Evolutionary conservation across 352 stramenopile species (phyloP).

Genomic region (Phytophthora parvispora): DNA sequence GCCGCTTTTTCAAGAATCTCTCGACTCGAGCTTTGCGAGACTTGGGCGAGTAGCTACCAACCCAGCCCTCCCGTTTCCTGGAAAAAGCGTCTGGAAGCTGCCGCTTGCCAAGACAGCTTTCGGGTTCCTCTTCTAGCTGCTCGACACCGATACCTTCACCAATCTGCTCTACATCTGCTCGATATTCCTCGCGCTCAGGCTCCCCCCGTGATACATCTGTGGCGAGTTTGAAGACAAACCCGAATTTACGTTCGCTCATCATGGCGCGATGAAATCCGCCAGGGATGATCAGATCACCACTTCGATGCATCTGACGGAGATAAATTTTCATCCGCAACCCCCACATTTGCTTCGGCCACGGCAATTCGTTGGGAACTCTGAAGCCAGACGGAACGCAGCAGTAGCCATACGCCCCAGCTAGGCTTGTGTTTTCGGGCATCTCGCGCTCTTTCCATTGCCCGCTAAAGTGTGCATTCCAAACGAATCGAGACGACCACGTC

Average conservation of each 20-base stretch:
- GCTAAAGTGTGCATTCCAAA: conserved; percentile 11
- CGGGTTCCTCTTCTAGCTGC: not conserved
- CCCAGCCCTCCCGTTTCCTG: conserved; percentile 51
- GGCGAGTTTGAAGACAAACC: conserved; percentile 40
- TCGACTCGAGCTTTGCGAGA: conserved; percentile 91
- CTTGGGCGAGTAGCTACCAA: conserved; percentile 95
- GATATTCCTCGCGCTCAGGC: conserved; percentile 5
- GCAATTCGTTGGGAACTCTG: conserved; percentile 16
- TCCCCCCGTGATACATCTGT: not conserved
- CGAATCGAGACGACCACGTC: conserved; percentile 33
- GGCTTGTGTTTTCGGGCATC: conserved; percentile 15
- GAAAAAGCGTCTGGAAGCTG: not conserved
- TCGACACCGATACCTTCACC: not conserved
- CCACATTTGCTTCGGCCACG: conserved; percentile 42
- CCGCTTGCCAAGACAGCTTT: conserved; percentile 23
- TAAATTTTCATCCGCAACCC: conserved; percentile 16
- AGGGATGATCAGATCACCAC: conserved; percentile 22
- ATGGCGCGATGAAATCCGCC: conserved; percentile 4
- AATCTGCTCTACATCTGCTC: conserved; percentile 12
- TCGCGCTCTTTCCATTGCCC: conserved; percentile 20
- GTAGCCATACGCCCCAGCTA: conserved; percentile 23
- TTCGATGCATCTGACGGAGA: conserved; percentile 22
- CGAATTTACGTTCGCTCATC: conserved; percentile 12
- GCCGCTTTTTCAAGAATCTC: conserved; percentile 94
- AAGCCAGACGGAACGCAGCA: conserved; percentile 26